Evolutionary conservation across 225 moss, liverwort and hornwort genomes (phyloP), one percentile per base, ranked within the genome.

Genomic region (Sphagnum tenellum): DNA sequence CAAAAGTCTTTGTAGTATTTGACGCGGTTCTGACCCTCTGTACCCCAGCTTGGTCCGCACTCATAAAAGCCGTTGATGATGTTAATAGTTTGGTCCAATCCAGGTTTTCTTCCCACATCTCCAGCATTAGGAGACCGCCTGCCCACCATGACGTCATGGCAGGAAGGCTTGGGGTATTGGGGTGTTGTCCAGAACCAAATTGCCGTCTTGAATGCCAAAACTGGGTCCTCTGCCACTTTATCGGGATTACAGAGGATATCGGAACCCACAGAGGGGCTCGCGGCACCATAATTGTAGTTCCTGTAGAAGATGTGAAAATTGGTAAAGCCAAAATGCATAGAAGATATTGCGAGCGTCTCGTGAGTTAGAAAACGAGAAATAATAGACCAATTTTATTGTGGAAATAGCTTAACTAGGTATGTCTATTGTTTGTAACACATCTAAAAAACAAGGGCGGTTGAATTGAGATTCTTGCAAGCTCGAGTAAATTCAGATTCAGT

Each of bases 161-260:
- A 76, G 63, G 73, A 84, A 10, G 89, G 87, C 9, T 74, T 64
- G 47, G 47, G 54, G 68, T 72, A 63, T 1, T 78, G 78, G 7
- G 78, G 77, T 45, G 64, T 49, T 3, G 70, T 89, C 89, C 89
- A 89, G 64, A 82, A 89, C 89, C 89, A 89, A 4, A 86, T 67
- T 49, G 79, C 72, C 57, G 73, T 0, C 64, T 75, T 71, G 72
- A 86, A 86, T 9, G 89, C 67, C 45, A 79, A 12, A 0, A 78
- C 3, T n/a, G 66, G 13, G 58, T 89, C 56, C 12, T 64, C 55
- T 3, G 79, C 81, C 55, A 84, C 86, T 57, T 79, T 51, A 49
- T 67, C 66, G 11, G 86, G 86, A 2, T 83, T 73, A 9, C 12
- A 3, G 10, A 89, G 80, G 46, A 83, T 79, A 61, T 81, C 63